Base-by-base conservation (phyloP, 176 grass and related monocot species). In the Musa acuminata region DNA sequence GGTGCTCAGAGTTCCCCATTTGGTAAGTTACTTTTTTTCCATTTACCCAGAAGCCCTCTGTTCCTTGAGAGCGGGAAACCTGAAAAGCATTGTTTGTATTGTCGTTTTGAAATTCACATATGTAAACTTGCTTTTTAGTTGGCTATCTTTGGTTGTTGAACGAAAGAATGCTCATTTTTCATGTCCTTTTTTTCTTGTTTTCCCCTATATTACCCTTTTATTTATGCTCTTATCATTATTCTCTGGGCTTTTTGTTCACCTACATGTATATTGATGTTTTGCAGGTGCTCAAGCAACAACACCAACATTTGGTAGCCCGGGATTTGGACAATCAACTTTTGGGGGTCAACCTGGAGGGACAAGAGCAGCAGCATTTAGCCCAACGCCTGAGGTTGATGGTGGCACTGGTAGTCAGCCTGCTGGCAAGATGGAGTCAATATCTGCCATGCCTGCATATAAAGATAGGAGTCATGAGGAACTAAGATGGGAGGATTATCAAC, bases 391-490 rank as follows among this genome's bases (percentile, higher is more conserved):
- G 76, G 57, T 51, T 72, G 94, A 97, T 78, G 76, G 86, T 75
- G 80, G 82, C 76, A 90, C 86, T 83, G 83, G 90, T 74, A 80
- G 80, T 54, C 89, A 87, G 72, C 77, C 87, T 70, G 71, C 84
- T 77, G 85, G 80, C 43, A 97, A 93, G 78, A 62, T 97, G 81
- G 90, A 97, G 75, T 97, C 94, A 1, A 97, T 97, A 85, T 89
- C 87, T 52, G 94, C 94, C 17, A 97, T 97, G 90, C 82, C 88
- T 80, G 87, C 77, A 80, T 91, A 97, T 82, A 97, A 97, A 85
- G 82, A 85, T 52, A 97, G 93, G 87, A 91, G 94, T 80, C 94
- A 97, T 80, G 94, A 97, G 85, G 94, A 97, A 77, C 66, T 97
- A 8, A 74, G 72, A 55, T 74, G 72, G 72, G 72, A 74, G 53